Evolutionary conservation across 495 filamentous ascomycete genomes (phyloP).

Genomic region (Alectoria sarmentosa): DNA sequence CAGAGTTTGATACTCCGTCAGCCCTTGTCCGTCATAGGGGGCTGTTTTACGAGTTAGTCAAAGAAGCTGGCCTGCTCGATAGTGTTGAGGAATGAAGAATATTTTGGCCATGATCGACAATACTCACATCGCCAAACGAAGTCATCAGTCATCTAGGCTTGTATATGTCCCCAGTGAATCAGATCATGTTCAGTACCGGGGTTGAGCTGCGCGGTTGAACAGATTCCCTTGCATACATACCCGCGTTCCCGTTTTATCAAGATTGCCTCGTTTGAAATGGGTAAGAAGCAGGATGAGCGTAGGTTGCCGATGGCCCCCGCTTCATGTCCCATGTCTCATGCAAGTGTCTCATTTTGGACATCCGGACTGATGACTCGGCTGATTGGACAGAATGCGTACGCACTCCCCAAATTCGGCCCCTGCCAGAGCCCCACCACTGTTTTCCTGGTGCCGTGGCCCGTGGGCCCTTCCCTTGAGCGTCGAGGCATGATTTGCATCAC

Average conservation of each 20-base stretch:
- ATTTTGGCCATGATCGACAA: constrained; percentile 19
- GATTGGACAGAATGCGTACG: neutral
- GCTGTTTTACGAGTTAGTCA: constrained; percentile 51
- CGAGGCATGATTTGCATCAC: neutral
- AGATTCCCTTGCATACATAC: neutral
- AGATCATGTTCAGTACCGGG: neutral
- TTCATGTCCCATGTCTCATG: neutral
- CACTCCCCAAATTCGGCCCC: neutral
- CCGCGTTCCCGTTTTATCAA: neutral
- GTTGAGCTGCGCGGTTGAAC: neutral
- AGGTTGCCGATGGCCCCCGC: neutral
- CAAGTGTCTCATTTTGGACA: neutral
- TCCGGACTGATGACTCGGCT: neutral
- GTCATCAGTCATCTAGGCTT: no score
- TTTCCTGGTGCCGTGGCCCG: neutral
- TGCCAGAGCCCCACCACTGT: neutral
- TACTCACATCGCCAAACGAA: no score
- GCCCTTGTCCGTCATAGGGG: constrained; percentile 46
- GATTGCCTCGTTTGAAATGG: neutral
- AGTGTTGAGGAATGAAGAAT: constrained; percentile 33
- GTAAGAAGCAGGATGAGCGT: neutral
- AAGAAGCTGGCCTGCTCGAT: constrained; percentile 49
- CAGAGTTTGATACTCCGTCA: constrained; percentile 51
- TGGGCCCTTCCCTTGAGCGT: neutral
- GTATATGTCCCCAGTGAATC: neutral